These are phyloP conservation scores for Mycena venus DNA, from an alignment of 768 basidiomycete species.

Conservation along the genomic window DNA sequence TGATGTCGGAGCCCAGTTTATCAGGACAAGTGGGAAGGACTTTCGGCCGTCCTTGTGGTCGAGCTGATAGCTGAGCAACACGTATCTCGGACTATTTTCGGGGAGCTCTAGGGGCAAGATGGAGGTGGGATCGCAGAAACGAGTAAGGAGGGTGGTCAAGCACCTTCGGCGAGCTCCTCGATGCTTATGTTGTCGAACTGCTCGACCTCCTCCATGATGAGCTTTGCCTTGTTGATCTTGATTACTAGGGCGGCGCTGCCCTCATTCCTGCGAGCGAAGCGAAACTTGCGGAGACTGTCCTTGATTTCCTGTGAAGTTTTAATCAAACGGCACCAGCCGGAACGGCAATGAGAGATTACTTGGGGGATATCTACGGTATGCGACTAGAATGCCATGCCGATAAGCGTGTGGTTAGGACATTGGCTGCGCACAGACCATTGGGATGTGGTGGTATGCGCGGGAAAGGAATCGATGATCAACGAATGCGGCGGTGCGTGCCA, in stretches of 20 bases:
- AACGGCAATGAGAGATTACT: neutral
- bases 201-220: constrained; percentile 88
- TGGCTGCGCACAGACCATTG: constrained; percentile 49
- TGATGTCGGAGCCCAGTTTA: constrained; percentile 89
- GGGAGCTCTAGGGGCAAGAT: constrained; percentile 75
- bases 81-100: constrained; percentile 88
- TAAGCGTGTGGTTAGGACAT: constrained; percentile 19
- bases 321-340: neutral
- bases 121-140: neutral
- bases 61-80: constrained; percentile 87
- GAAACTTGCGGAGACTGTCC: constrained; percentile 86
- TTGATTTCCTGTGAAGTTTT: constrained; percentile 67
- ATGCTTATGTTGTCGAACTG: constrained; percentile 82
- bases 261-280: constrained; percentile 76
- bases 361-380: constrained; percentile 87
- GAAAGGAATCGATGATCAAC: neutral
- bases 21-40: constrained; percentile 86
- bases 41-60: constrained; percentile 85
- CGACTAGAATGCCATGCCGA: constrained; percentile 54
- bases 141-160: constrained; percentile 18
- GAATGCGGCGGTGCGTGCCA: neutral
- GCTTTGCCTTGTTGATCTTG: constrained; percentile 89
- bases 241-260: constrained; percentile 86
- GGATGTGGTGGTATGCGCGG: neutral
- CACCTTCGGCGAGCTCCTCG: constrained; percentile 91